phyloP scores from a whole-genome alignment of 805 yeast genomes.

The Saturnispora saitoi region DNA sequence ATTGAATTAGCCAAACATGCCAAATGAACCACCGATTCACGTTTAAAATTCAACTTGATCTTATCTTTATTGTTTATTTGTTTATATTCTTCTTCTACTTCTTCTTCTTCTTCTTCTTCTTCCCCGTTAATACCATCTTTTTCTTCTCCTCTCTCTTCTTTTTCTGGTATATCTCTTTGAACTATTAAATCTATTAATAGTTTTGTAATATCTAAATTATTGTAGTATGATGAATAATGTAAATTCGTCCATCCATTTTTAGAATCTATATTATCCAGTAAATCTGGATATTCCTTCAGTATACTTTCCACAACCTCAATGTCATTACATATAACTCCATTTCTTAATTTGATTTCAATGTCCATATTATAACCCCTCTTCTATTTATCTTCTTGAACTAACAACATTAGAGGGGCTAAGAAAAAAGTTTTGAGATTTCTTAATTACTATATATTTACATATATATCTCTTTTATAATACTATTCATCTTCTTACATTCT shows the following conservation, averaged over 20 bases:
- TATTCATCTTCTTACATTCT: too few relatives aligned
- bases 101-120: background rate
- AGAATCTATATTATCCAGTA: constrained; percentile 62
- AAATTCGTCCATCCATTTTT: constrained; percentile 73
- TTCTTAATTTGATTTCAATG: constrained; percentile 33
- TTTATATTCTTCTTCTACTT: constrained; percentile 11
- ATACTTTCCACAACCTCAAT: constrained; percentile 55
- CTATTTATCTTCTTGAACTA: background rate
- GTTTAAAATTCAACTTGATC: constrained; percentile 39
- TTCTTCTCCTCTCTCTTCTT: too few relatives aligned
- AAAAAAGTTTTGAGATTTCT: too few relatives aligned
- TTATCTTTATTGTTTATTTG: constrained; percentile 29
- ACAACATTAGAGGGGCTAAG: background rate
- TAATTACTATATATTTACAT: too few relatives aligned
- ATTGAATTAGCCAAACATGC: constrained; percentile 47
- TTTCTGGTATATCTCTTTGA: constrained; percentile 7
- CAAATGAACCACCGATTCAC: constrained; percentile 61
- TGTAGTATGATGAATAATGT: constrained; percentile 73
- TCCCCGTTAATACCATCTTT: too few relatives aligned
- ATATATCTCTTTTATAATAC: too few relatives aligned
- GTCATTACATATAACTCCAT: constrained; percentile 57
- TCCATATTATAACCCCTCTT: background rate
- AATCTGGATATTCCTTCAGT: constrained; percentile 57
- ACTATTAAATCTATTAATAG: constrained; percentile 17
- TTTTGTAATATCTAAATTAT: constrained; percentile 50